A percentile compares a stretch with the other conserved stretches of the same genome.
Conservation (phyloP, 2,329 filamentous ascomycete genomes). For the Dactylellina leptospora region DNA sequence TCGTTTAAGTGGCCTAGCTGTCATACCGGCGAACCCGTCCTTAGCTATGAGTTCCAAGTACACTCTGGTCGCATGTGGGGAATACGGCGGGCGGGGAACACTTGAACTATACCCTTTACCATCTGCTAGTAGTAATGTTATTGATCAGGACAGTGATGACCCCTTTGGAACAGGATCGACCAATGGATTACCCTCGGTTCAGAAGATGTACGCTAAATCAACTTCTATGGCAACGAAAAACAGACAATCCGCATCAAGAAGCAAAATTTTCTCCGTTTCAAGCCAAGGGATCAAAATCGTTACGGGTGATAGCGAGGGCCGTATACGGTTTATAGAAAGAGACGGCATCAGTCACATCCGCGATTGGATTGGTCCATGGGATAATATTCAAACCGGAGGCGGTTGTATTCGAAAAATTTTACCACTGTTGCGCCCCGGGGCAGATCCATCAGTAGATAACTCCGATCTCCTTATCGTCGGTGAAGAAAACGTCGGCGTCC, state of each 20-base stretch:
- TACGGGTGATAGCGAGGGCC: conserved; percentile 82
- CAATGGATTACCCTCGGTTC: not conserved
- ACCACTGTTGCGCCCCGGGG: conserved; percentile 27
- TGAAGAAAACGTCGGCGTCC: conserved; percentile 37
- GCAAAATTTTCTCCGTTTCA: conserved; percentile 81
- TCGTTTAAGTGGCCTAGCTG: conserved; percentile 75
- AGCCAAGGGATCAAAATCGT: conserved; percentile 84
- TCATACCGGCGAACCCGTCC: conserved; percentile 72
- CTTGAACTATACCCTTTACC: conserved; percentile 82
- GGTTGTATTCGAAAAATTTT: conserved; percentile 25
- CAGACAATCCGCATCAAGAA: conserved; percentile 80
- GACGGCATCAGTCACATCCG: conserved; percentile 68
- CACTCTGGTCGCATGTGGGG: conserved; percentile 82
- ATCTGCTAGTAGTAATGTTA: conserved; percentile 50
- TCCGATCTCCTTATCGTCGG: conserved; percentile 37
- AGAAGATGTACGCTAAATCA: conserved; percentile 57
- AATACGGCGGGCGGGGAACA: conserved; percentile 90
- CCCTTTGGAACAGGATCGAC: not conserved
- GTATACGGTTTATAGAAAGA: conserved; percentile 88
- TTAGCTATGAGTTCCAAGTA: conserved; percentile 67
- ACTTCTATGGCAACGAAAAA: conserved; percentile 67
- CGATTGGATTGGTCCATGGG: conserved; percentile 67
- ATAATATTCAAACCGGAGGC: conserved; percentile 52
- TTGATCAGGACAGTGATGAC: conserved; percentile 32
- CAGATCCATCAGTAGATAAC: conserved; percentile 53